phyloP scores from a whole-genome alignment of 139 green algal genomes.

The Auxenochlorella pyrenoidosa region DNA sequence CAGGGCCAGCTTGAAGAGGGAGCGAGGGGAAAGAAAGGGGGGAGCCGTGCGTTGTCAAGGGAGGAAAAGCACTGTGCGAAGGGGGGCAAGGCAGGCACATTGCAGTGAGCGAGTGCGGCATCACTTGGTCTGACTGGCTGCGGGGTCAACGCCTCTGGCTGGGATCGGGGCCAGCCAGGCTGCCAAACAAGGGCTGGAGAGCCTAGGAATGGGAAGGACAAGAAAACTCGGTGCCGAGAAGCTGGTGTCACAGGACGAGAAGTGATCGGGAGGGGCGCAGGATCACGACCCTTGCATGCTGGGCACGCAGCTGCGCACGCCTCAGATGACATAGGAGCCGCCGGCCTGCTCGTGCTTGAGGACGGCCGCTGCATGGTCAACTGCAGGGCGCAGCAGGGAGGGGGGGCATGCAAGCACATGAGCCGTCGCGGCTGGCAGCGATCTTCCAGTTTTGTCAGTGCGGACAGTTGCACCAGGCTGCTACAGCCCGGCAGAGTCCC shows the following conservation, averaged over 20 bases:
- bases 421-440: too few relatives aligned
- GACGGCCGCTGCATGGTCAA: constrained; percentile 3
- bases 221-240: too few relatives aligned
- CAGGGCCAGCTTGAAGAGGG: not conserved
- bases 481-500: too few relatives aligned
- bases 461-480: too few relatives aligned
- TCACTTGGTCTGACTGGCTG: not conserved
- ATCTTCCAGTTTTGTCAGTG: too few relatives aligned
- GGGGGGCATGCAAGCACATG: not conserved
- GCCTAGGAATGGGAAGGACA: too few relatives aligned
- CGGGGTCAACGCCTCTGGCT: not conserved
- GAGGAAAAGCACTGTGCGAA: not conserved
- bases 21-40: not conserved
- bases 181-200: not conserved
- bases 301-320: not conserved
- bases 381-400: not conserved
- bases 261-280: not conserved
- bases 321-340: not conserved
- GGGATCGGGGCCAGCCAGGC: not conserved
- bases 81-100: not conserved
- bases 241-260: too few relatives aligned
- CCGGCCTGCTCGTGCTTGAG: constrained; percentile 14
- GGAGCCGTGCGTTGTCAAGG: not conserved
- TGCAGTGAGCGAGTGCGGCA: not conserved
- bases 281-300: not conserved